Evolutionary conservation across 73 alveolate genomes (phyloP), one percentile per base, ranked within the genome.

Genomic region (Paramecium bursaria): DNA sequence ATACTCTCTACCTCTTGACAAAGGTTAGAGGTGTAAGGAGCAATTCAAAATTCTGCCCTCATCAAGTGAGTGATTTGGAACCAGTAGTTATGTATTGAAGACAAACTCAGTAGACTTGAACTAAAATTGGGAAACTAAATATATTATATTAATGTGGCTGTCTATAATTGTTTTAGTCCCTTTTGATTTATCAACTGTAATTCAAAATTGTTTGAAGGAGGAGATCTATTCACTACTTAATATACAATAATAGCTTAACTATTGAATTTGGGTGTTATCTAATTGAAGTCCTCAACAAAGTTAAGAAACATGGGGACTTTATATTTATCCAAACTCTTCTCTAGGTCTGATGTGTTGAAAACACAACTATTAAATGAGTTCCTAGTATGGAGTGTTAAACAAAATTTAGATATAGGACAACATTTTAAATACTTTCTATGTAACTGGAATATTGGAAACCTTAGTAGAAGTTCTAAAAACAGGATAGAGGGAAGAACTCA

Each of bases 141-240:
- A 95, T 85, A 96, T 96, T 9, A 80, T 95, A 21, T 86, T 96
- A 23, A 86, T 97, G 67, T 97, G 99, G 99, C 95, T 96, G 75
- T 92, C 98, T 6, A 91, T 97, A 51, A 92, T 94, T 3, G 98
- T 95, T 2, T 67, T 97, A 75, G 99, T 97, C 3, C 99, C 99
- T n/a, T 97, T 97, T 77, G 99, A 97, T 86, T 82, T 95, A 30
- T 97, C 94, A 25, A 94, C 97, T 7, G 92, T 95, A 98, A 95
- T 85, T 91, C 98, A 13, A 25, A 67, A 39, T 39, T 67, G 0
- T 67, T 67, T 39, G 33, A 67, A 15, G 82, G 60, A 4, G 44
- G 22, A 35, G 39, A 33, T 61, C 21, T 47, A 1, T 73, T 55
- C 46, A 44, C 75, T 35, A 30, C 26, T 19, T 31, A 53, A 6